Evolutionary conservation across 176 grass and related monocot genomes (phyloP), one percentile per base, ranked within the genome.

Genomic region (Hyparrhenia diplandra): DNA sequence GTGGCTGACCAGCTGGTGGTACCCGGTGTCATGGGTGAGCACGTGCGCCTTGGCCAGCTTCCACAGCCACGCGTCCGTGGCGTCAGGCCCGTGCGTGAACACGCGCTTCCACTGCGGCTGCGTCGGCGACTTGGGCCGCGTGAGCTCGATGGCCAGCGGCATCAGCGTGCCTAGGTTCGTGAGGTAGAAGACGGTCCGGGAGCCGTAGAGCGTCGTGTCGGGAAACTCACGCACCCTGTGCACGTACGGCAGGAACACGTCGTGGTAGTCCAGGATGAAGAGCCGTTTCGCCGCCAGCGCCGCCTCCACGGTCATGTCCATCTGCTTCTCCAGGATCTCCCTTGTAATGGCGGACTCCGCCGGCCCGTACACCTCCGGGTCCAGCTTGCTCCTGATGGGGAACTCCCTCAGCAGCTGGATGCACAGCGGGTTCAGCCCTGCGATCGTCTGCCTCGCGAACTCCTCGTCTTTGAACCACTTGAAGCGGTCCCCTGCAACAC

Each of bases 251-350:
- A 97, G 83, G 64, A 87, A 80, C 47, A 92, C 65, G 80, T 97
- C 94, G 82, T 97, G 91, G 92, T 97, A 97, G 75, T 97, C 91
- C 29, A 92, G 73, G 42, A 94, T 71, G 82, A 90, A 97, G 52
- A 97, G 75, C 40, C 73, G 91, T 69, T 89, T 90, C 67, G 78
- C 51, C 29, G 79, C 51, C 30, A 97, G 10, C 14, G 94, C 94
- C 81, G 90, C 51, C 74, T 94, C 63, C 4, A 88, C 83, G 0
- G 92, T 92, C 69, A 94, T 78, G 29, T 80, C 81, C 46, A 94
- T 90, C 87, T 89, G 80, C 78, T 68, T 30, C 82, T 94, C 89
- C 1, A 94, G 83, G 24, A 97, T 5, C 84, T 92, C 87, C 70
- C 18, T 60, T 13, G 86, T 94, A 36, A 97, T 86, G 46, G 65